Evolutionary conservation across 1,139 yeast genomes (phyloP).

Genomic region (Pichia sp.): DNA sequence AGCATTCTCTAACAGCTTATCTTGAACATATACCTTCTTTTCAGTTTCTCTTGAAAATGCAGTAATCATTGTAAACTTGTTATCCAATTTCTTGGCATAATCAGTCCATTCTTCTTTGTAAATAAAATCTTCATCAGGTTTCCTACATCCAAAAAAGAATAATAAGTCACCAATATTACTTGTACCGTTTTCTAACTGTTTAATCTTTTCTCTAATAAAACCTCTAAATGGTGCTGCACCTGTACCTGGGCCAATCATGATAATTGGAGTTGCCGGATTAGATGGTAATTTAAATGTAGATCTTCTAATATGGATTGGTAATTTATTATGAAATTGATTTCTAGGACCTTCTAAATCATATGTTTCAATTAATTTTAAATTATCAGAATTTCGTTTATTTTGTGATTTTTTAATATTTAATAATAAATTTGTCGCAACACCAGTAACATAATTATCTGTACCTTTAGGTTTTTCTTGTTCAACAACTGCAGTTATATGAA

Average conservation of each 20-base stretch:
- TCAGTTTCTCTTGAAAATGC: conserved; percentile 82
- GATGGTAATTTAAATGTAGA: conserved; percentile 94
- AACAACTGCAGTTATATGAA: conserved; percentile 89
- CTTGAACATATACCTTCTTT: conserved; percentile 80
- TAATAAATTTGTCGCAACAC: conserved; percentile 88
- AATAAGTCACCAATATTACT: conserved; percentile 64
- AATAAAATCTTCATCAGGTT: conserved; percentile 64
- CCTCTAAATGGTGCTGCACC: conserved; percentile 99
- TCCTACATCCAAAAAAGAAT: conserved; percentile 85
- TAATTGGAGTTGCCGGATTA: conserved; percentile 75
- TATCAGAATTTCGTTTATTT: conserved; percentile 33
- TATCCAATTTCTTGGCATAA: conserved; percentile 59
- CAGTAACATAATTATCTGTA: conserved; percentile 51
- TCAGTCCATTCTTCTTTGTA: conserved; percentile 83
- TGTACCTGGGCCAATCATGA: conserved; percentile 96
- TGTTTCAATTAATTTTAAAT: conserved; percentile 42
- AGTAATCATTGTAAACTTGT: conserved; percentile 61
- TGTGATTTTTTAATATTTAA: conserved; percentile 64
- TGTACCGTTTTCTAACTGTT: conserved; percentile 43
- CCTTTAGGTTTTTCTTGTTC: conserved; percentile 48
- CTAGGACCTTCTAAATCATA: conserved; percentile 85
- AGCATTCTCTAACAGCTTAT: conserved; percentile 59
- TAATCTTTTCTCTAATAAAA: conserved; percentile 76
- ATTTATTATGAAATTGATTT: conserved; percentile 45
- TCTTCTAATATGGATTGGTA: conserved; percentile 91